Percentiles rank a stretch among this genome's conserved stretches.
Conservation (phyloP, 306 rosid genomes). For the Lagenaria siceraria region DNA sequence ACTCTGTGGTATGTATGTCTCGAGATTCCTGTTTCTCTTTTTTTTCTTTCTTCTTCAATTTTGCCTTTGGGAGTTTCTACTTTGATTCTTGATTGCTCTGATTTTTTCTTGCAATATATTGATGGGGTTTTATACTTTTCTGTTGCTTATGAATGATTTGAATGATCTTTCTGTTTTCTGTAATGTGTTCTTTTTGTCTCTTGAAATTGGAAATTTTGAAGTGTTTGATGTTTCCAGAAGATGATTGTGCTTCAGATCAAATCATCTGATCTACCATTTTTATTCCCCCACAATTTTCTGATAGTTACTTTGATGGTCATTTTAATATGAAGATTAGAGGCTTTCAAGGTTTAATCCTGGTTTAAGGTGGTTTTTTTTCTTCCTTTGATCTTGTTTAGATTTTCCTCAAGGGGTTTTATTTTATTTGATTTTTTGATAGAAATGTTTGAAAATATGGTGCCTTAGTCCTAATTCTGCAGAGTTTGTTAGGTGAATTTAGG, state of each 20-base stretch:
- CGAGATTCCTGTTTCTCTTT: not conserved
- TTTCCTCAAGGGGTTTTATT: not conserved
- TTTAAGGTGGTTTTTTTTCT: not conserved
- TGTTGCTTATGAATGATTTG: conserved; percentile 1
- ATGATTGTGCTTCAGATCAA: not conserved
- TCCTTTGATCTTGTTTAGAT: not conserved
- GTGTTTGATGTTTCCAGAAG: not conserved
- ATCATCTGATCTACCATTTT: not conserved
- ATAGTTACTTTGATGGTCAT: not conserved
- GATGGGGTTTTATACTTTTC: not conserved
- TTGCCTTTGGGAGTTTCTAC: not conserved
- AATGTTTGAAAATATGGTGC: not conserved
- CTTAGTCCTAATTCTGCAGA: not conserved
- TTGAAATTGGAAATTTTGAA: not conserved
- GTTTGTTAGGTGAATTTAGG: not conserved
- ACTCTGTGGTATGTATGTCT: conserved; percentile 37
- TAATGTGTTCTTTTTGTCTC: not conserved
- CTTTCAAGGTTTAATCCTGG: not conserved
- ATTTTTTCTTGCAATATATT: not conserved
- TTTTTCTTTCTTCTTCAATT: not conserved
- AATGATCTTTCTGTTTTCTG: not conserved
- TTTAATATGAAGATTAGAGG: not conserved
- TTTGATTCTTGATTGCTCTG: not conserved
- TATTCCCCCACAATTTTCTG: not conserved
- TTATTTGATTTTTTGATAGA: not conserved